phyloP scores from a whole-genome alignment of 176 grass and related monocot species.

The Bromus sterilis region DNA sequence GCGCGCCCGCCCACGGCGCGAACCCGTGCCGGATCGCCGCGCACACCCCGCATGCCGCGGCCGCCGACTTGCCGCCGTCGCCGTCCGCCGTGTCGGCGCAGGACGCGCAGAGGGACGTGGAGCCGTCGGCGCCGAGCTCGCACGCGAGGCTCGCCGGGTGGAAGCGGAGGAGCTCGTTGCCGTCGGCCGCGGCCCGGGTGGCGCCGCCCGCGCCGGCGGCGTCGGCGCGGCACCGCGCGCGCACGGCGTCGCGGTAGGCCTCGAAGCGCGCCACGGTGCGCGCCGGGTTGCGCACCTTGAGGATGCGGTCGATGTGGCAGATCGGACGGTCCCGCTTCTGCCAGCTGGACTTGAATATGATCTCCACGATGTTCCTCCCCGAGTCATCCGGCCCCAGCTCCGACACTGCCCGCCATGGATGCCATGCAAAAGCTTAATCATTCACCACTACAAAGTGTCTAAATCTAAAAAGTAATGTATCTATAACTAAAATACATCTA shows the following conservation, averaged over 20 bases:
- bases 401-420: conserved; percentile 38
- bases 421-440: neutral
- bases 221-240: conserved; percentile 29
- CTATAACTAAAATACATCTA: too few species aligned
- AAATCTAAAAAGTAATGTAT: too few species aligned
- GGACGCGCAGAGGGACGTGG: conserved; percentile 44
- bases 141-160: conserved; percentile 62
- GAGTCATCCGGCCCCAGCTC: conserved; percentile 91
- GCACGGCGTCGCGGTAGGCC: conserved; percentile 78
- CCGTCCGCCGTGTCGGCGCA: neutral
- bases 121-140: conserved; percentile 48
- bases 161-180: conserved; percentile 98
- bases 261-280: conserved; percentile 90
- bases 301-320: conserved; percentile 73
- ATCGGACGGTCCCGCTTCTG: conserved; percentile 62
- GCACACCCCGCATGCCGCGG: conserved; percentile 49
- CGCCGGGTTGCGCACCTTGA: conserved; percentile 68
- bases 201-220: neutral
- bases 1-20: conserved; percentile 20
- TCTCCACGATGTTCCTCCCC: conserved; percentile 92
- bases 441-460: neutral
- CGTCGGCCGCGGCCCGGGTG: conserved; percentile 60
- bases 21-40: conserved; percentile 66
- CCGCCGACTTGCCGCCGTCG: rapidly evolving
- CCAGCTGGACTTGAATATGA: conserved; percentile 99